phyloP scores from a whole-genome alignment of 2,329 filamentous ascomycete genomes.

The Zarea fungicola region DNA sequence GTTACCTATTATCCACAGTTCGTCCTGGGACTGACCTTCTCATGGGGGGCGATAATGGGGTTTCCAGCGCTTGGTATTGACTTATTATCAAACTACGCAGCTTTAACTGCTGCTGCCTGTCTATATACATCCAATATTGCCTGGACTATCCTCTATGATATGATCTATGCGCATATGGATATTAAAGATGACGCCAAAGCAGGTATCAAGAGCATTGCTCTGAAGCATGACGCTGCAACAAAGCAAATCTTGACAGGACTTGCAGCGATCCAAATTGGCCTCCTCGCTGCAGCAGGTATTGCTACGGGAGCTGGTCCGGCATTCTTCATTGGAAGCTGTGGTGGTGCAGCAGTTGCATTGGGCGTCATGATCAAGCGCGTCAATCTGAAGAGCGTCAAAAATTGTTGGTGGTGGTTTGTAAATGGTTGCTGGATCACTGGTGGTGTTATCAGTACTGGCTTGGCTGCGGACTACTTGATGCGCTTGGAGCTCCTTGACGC shows the following conservation, averaged over 20 bases:
- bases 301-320: conserved; percentile 63
- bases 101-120: conserved; percentile 59
- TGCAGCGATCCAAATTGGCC: conserved; percentile 61
- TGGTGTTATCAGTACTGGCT: conserved; percentile 53
- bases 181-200: conserved; percentile 80
- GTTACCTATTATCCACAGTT: conserved; percentile 84
- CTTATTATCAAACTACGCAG: conserved; percentile 57
- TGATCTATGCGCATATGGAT: conserved; percentile 92
- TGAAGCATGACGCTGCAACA: conserved; percentile 72
- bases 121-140: conserved; percentile 75
- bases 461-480: conserved; percentile 55
- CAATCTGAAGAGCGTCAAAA: conserved; percentile 58
- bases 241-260: conserved; percentile 70
- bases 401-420: conserved; percentile 75
- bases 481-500: conserved; percentile 35
- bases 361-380: conserved; percentile 64
- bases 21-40: conserved; percentile 78
- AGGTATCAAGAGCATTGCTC: conserved; percentile 82
- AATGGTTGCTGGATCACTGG: conserved; percentile 67
- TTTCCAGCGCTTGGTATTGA: conserved; percentile 79
- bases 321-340: conserved; percentile 63
- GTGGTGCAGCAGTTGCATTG: conserved; percentile 55
- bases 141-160: conserved; percentile 87
- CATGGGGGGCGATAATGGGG: conserved; percentile 84
- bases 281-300: conserved; percentile 65